A percentile compares a stretch with the other conserved stretches of the same genome.
These are phyloP conservation scores for Cutaneotrichosporon spelunceum DNA, from an alignment of 1,284 basidiomycete species.

Conservation along the genomic window DNA sequence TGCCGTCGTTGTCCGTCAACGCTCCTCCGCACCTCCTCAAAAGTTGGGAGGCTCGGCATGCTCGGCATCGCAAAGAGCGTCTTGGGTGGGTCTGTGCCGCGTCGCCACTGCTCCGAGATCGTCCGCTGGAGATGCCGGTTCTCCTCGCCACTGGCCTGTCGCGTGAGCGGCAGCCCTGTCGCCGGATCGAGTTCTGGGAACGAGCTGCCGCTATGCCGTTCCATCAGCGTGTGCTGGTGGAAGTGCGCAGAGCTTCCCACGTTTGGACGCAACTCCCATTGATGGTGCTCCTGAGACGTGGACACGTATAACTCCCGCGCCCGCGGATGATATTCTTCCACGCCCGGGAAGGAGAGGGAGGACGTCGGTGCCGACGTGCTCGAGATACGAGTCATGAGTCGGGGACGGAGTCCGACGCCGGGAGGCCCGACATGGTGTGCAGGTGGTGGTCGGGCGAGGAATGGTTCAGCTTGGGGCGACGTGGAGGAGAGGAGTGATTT, in stretches of 20 bases:
- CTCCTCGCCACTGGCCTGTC: background rate
- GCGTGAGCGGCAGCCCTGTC: constrained; percentile 37
- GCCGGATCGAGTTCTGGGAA: constrained; percentile 47
- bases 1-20: constrained; percentile 11
- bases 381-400: constrained; percentile 39
- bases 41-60: constrained; percentile 7
- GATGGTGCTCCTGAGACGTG: constrained; percentile 2
- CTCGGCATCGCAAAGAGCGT: constrained; percentile 10
- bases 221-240: constrained; percentile 8
- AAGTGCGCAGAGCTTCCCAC: background rate
- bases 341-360: constrained; percentile 31
- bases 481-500: constrained; percentile 8
- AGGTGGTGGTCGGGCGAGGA: constrained; percentile 5
- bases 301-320: constrained; percentile 11
- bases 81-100: background rate
- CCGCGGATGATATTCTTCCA: constrained; percentile 16
- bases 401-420: constrained; percentile 22
- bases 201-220: constrained; percentile 16
- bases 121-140: constrained; percentile 42
- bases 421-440: background rate
- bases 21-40: background rate
- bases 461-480: background rate
- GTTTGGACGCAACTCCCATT: constrained; percentile 4
- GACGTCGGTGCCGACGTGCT: constrained; percentile 39
- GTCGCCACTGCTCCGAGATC: constrained; percentile 34